Base-by-base conservation (phyloP, 2,329 filamentous ascomycete species). In the Aspergillus phoenicis region DNA sequence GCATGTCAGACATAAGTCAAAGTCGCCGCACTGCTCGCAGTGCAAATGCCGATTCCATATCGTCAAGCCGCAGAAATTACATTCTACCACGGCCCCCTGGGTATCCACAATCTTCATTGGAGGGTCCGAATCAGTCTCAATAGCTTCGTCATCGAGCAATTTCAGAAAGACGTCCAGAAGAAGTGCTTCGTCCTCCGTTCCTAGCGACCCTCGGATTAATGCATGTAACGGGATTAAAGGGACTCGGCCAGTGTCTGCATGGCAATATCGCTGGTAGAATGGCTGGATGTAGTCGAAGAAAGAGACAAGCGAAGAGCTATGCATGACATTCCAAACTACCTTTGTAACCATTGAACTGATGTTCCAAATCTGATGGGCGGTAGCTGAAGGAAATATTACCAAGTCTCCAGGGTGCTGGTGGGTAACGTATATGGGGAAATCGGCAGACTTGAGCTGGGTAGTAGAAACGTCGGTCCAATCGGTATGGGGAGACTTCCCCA, bases 41-140 rank as follows among this genome's bases (percentile, higher is more conserved):
- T 72, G 72, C 20, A 77, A 62, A 66, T 77, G 73, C 20, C 73
- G 71, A 54, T 77, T 76, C 74, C 74, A 76, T 43, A 77, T 75
- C n/a, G 73, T 73, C 4, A 73, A 69, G 20, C 69, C 71, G 62
- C 73, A 76, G 60, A 76, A 76, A 56, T 75, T 74, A 60, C 74
- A 76, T 38, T 73, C 72, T 45, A 77, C 71, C 10, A 71, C 72
- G 3, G 69, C 73, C 43, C 68, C 64, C 60, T 71, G 70, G 17
- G 74, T 68, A 48, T 71, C 67, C 3, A 74, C 68, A 15, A 69
- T 60, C 15, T 67, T 69, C 13, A 77, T 66, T 5, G 63, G 57
- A 11, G 70, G 67, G 28, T 52, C 52, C 17, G 67, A 61, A 7
- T 63, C 59, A 28, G 64, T 65, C 17, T 69, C 68, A 7, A 71